phyloP scores from a whole-genome alignment of 306 rosid species.

The Lotus japonicus region DNA sequence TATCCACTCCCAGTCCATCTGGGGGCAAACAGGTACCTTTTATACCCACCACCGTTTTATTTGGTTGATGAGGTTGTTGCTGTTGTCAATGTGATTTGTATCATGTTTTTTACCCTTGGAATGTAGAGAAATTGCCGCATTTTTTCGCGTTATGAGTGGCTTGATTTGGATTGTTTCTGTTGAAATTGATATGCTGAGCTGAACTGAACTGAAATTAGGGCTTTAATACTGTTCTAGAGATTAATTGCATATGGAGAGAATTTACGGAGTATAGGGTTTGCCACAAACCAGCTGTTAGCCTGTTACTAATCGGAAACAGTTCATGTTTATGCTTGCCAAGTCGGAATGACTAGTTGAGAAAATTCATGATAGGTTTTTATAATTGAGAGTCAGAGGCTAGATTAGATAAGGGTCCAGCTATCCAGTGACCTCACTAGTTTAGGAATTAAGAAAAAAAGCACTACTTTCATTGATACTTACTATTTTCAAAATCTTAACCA shows the following conservation, averaged over 20 bases:
- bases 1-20: slow-evolving; percentile 18
- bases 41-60: too few species aligned
- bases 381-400: not conserved
- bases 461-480: too few species aligned
- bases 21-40: slow-evolving; percentile 40
- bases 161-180: not conserved
- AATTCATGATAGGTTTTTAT: not conserved
- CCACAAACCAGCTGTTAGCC: not conserved
- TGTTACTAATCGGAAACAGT: not conserved
- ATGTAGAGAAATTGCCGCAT: not conserved
- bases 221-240: not conserved
- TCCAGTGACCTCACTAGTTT: too few species aligned
- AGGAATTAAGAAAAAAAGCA: too few species aligned
- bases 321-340: not conserved
- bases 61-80: too few species aligned
- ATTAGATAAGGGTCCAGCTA: not conserved
- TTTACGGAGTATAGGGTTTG: not conserved
- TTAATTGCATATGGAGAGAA: slow-evolving; percentile 8
- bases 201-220: not conserved
- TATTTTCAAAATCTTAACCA: too few species aligned
- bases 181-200: not conserved
- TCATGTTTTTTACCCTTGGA: not conserved
- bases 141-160: not conserved
- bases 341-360: not conserved
- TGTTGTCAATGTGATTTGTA: not conserved